Percentiles rank a stretch among this genome's conserved stretches.
Evolutionary conservation across 2,329 filamentous ascomycete species (phyloP).

Genomic region (Epichloe bromicola): DNA sequence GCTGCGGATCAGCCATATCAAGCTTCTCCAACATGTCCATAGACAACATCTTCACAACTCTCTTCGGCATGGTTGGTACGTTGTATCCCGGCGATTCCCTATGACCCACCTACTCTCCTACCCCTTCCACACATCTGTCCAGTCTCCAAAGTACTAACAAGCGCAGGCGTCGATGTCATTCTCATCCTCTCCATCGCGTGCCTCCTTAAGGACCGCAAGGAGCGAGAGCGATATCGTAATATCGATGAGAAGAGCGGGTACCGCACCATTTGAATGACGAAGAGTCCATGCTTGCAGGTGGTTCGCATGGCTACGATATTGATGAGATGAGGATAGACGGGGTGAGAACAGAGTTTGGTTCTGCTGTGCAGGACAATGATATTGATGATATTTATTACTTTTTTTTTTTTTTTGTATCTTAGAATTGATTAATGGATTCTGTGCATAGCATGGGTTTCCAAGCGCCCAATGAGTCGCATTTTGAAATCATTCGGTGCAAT

Average conservation of each 20-base stretch:
- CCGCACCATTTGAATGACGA: conserved; percentile 27
- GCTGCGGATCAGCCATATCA: conserved; percentile 56
- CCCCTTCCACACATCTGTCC: conserved; percentile 1
- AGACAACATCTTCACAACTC: conserved; percentile 64
- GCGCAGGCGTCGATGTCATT: conserved; percentile 44
- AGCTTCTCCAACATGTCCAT: conserved; percentile 58
- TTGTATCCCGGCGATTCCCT: conserved; percentile 4
- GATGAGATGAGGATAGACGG: not conserved
- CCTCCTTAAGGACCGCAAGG: conserved; percentile 68
- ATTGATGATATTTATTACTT: not conserved
- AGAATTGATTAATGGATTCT: not conserved
- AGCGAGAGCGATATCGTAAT: conserved; percentile 63
- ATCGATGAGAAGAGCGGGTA: conserved; percentile 68
- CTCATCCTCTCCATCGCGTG: conserved; percentile 61
- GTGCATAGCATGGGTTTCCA: not conserved
- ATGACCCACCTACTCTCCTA: no score
- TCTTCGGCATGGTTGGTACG: conserved; percentile 65
- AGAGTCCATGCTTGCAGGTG: not conserved
- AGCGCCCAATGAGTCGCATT: not conserved
- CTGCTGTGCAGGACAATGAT: not conserved
- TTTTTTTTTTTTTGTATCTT: not conserved
- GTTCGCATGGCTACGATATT: not conserved
- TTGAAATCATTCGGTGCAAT: not conserved
- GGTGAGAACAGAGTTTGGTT: not conserved
- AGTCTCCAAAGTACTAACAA: conserved; percentile 11